Base-by-base conservation (phyloP, 2,329 filamentous ascomycete species). In the Sclerotinia sclerotiorum region DNA sequence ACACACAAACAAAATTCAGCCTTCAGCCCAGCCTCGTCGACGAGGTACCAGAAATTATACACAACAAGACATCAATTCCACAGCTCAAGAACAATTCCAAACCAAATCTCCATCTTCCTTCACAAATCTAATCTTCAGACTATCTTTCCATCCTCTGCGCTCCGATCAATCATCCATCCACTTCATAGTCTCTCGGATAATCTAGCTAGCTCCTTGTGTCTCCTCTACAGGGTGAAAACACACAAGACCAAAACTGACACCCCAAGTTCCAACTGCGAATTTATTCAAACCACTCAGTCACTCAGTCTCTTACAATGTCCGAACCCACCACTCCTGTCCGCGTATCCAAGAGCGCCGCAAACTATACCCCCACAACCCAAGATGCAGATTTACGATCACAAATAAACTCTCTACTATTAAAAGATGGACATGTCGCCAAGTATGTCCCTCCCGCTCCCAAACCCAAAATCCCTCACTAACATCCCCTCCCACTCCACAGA, bases 341-440 rank as follows among this genome's bases (percentile, higher is more conserved):
- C 76, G 85, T 89, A 61, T 85, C 87, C 19, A 77, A 77, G 67
- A 79, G 84, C 8, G 83, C 84, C 44, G 81, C 86, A 3, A 84
- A 82, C 73, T 87, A 89, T 78, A 85, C 86, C 21, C 80, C 84
- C 62, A 85, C 85, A 7, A 89, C 85, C 11, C 82, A 87, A 68
- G 87, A 90, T 73, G 81, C 84, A 8, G 87, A 89, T 69, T 78
- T 89, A 68, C 82, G 87, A 29, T 88, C 87, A 2, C 83, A 88
- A 73, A 86, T 90, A 74, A 89, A 90, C 75, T 81, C 82, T 13
- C 74, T 85, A 17, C 79, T 90, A 32, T 80, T 89, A 46, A 81
- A 82, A 52, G 86, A 87, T 57, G 87, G 87, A 3, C 84, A 88
- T 70, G 83, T 88, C 32, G 78, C 81, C 58, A 87, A 85, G 87